Percentiles rank a stretch among this genome's conserved stretches.
Conservation (phyloP, 2,329 filamentous ascomycete genomes). For the Grosmannia clavigera region DNA sequence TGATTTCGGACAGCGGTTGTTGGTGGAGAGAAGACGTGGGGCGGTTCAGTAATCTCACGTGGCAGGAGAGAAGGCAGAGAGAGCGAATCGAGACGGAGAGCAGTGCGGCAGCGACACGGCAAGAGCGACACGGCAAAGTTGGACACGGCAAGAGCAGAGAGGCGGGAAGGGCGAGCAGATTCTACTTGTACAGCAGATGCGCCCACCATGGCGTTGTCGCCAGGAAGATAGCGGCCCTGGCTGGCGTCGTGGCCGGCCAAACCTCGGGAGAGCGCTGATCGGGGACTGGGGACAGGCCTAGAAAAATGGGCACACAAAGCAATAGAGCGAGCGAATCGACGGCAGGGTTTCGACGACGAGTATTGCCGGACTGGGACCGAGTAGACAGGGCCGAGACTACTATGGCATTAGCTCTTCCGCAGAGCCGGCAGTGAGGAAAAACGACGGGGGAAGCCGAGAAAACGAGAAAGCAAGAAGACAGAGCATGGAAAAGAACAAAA, state of each 20-base stretch:
- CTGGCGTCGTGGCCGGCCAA: neutral
- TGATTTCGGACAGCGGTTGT: neutral
- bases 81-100: neutral
- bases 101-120: neutral
- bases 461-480: neutral
- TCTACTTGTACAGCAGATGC: too few species aligned
- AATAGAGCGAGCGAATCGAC: neutral
- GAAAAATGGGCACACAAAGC: neutral
- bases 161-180: neutral
- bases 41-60: neutral
- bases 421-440: neutral
- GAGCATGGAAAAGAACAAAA: neutral
- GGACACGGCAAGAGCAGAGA: neutral
- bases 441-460: neutral
- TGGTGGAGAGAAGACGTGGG: neutral
- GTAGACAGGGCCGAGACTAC: neutral
- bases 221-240: neutral
- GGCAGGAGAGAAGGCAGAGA: neutral
- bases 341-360: neutral
- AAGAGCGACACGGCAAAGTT: neutral
- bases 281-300: neutral
- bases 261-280: neutral
- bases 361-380: neutral
- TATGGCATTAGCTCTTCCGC: neutral
- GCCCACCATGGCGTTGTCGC: neutral